Conservation (phyloP, 2,329 filamentous ascomycete genomes). For the Bipolaris sorokiniana region DNA sequence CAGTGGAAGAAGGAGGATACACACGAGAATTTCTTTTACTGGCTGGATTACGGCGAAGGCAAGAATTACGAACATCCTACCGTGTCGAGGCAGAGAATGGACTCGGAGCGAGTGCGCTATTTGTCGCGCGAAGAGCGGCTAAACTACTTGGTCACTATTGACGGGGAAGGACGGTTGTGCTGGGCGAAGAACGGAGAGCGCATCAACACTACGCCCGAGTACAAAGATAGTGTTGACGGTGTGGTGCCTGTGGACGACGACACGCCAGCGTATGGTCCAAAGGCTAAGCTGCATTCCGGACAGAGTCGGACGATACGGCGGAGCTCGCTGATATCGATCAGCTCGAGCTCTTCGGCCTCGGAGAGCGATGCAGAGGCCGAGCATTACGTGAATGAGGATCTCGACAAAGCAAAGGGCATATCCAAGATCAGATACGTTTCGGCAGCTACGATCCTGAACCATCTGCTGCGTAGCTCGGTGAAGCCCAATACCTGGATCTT, state of each 20-base stretch:
- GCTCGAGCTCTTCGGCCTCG: conserved; percentile 49
- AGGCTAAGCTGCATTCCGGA: conserved; percentile 31
- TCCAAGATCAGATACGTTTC: conserved; percentile 71
- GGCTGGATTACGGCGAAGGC: conserved; percentile 84
- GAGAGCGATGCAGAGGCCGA: conserved; percentile 66
- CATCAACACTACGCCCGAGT: conserved; percentile 77
- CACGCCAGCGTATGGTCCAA: conserved; percentile 51
- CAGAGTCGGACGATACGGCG: conserved; percentile 31
- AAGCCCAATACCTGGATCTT: conserved; percentile 95
- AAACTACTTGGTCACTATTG: conserved; percentile 79
- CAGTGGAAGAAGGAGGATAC: conserved; percentile 81
- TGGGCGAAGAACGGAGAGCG: conserved; percentile 83
- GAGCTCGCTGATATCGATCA: conserved; percentile 33
- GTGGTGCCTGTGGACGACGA: conserved; percentile 54
- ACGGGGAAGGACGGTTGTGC: conserved; percentile 74
- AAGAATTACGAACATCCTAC: conserved; percentile 70
- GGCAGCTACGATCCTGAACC: conserved; percentile 76
- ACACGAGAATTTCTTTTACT: conserved; percentile 90
- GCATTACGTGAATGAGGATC: conserved; percentile 69
- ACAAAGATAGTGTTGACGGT: conserved; percentile 77
- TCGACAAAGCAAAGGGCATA: conserved; percentile 66
- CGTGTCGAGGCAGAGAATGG: conserved; percentile 75
- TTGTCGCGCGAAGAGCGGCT: conserved; percentile 80
- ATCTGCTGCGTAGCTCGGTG: conserved; percentile 76
- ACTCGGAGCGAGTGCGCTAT: conserved; percentile 82